Evolutionary conservation across 2,329 filamentous ascomycete genomes (phyloP), one percentile per base, ranked within the genome.

Genomic region (Fusarium sublunatum): DNA sequence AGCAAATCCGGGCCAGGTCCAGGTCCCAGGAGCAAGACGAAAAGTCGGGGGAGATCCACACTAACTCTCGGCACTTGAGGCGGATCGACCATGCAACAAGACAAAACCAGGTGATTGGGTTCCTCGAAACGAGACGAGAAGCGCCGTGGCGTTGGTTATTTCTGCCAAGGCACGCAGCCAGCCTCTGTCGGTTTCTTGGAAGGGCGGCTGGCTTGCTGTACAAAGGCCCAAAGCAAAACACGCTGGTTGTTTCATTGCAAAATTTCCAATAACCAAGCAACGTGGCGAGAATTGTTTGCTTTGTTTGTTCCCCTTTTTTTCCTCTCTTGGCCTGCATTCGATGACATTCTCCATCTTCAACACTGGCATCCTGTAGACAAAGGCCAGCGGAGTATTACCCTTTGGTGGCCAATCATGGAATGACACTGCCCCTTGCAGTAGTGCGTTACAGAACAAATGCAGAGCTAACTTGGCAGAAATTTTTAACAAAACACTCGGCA

Each of bases 131-230:
- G 26, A 19, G 25, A 39, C 35, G 40, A 60, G 57, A 61, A 58
- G 51, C 58, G 58, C 58, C 40, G 58, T 61, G 58, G 58, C 58
- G 58, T 52, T 62, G 45, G 58, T 52, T 62, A 38, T 61, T 61
- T 58, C 57, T 28, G 36, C 42, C 31, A 15, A 11, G 45, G 28
- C 8, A 39, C 24, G 22, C 13, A 41, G 26, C 40, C 10, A 26
- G 4, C 19, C 13, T 25, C 31, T 24, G 7, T 28, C 5, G 6
- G 5, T 13, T 38, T 45, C 40, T 40, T 28, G 34, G 6, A 28
- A 49, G 44, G 24, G 49, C 29, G 13, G 43, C 25, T 35, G 46
- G 43, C 36, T 28, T 28, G 26, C 24, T 8, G 32, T 41, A 64
- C 24, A 49, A 63, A 55, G 43, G 41, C 58, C 51, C 31, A 19